Base-by-base conservation (phyloP, 306 rosid species). In the Medicago arabica region DNA sequence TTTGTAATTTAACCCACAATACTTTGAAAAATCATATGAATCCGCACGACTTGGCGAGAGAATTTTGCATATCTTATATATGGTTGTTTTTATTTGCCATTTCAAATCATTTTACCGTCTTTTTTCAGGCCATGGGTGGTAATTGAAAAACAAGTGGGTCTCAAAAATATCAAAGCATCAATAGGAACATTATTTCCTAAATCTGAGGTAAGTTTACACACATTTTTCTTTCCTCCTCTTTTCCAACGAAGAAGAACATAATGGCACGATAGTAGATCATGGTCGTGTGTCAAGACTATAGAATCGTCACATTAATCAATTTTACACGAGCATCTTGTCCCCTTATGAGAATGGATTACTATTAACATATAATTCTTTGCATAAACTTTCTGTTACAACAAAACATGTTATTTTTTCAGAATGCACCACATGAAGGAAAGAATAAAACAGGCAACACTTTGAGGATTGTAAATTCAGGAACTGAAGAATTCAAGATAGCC, bases 41-140 rank as follows among this genome's bases (percentile, higher is more conserved):
- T n/a, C n/a, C n/a, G n/a, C n/a, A n/a, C n/a, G n/a, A n/a, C n/a
- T n/a, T n/a, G n/a, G n/a, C n/a, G 1, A 38, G 73, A 6, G 72
- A 51, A 73, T 74, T 77, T 9, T 72, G 40, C 6, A 16, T 12
- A 46, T 46, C 7, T 46, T 46, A 43, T 11, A 54, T 63, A 34
- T 55, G 18, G 5, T 68, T 61, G 38, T 61, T 34, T 67, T 50
- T 6, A 14, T 74, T 69, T 71, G 34, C 75, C 18, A 47, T 31
- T 67, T 23, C 67, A 40, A 53, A 16, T 75, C 57, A 12, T 44
- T 66, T 60, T 44, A 9, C 50, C 6, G 23, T 64, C 78, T 68
- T 57, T 83, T 83, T 74, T 50, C 90, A 93, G 97, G 88, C 98
- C 98, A 31, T 93, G 92, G 97, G 88, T 88, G 44, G 66, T 88